Percentiles rank a stretch among this genome's conserved stretches.
phyloP scores from a whole-genome alignment of 106 monocot species.

The Dioscorea alata region DNA sequence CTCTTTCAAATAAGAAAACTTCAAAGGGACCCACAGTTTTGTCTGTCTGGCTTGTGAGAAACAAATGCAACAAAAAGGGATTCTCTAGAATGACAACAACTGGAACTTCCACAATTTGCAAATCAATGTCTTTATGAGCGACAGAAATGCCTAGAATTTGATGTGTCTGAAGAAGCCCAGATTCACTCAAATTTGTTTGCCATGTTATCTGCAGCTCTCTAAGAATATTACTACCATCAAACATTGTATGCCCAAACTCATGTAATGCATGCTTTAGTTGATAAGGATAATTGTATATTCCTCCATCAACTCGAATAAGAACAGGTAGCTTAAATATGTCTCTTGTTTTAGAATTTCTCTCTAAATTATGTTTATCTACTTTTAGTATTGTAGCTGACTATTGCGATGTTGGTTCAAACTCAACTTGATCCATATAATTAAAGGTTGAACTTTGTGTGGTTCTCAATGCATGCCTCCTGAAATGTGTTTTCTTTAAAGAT shows the following conservation, averaged over 20 bases:
- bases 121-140: conserved; percentile 57
- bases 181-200: conserved; percentile 92
- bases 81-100: conserved; percentile 54
- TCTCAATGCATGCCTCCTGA: conserved; percentile 97
- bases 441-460: conserved; percentile 94
- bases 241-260: conserved; percentile 50
- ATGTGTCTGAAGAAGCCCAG: conserved; percentile 94
- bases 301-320: conserved; percentile 81
- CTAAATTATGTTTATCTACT: conserved; percentile 51
- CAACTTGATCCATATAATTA: conserved; percentile 99
- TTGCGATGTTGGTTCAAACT: conserved; percentile 74
- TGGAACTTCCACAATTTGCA: conserved; percentile 56
- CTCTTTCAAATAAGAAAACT: conserved; percentile 53
- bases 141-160: conserved; percentile 77
- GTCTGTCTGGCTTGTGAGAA: conserved; percentile 71
- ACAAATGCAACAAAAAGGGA: conserved; percentile 60
- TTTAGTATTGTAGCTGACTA: conserved; percentile 72
- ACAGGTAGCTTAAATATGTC: conserved; percentile 63
- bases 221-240: conserved; percentile 80
- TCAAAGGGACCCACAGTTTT: conserved; percentile 73
- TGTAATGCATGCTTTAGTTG: conserved; percentile 34
- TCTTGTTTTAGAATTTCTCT: conserved; percentile 38
- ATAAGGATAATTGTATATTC: conserved; percentile 94
- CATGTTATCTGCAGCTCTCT: conserved; percentile 99
- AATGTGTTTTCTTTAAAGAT: conserved; percentile 68